Evolutionary conservation across 805 yeast species (phyloP).

Genomic region (Nakazawaea holstii): DNA sequence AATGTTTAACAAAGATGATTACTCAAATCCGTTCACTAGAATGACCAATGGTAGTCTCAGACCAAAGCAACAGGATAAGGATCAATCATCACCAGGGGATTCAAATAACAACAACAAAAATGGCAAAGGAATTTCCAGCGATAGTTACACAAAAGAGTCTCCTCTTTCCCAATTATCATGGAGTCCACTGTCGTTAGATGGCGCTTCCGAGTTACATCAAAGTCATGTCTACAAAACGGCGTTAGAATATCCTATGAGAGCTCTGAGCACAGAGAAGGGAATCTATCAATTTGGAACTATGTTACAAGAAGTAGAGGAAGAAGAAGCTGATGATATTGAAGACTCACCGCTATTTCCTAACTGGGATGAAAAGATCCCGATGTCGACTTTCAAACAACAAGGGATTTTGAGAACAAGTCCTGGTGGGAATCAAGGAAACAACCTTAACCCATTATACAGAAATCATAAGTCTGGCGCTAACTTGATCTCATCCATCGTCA

Average conservation of each 20-base stretch:
- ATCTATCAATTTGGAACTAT: background rate
- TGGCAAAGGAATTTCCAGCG: background rate
- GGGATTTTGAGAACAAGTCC: background rate
- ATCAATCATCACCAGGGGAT: too few relatives aligned
- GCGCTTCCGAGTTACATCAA: background rate
- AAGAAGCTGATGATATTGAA: background rate
- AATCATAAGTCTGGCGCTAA: background rate
- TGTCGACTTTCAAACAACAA: background rate
- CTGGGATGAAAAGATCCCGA: background rate
- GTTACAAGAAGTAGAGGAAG: background rate
- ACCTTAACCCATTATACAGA: background rate
- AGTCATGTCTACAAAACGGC: background rate
- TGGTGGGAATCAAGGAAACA: background rate
- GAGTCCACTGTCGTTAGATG: background rate
- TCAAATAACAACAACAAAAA: too few relatives aligned
- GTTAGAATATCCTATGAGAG: background rate
- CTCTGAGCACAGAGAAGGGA: too few relatives aligned
- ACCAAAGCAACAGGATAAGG: too few relatives aligned
- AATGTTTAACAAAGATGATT: background rate
- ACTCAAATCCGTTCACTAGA: too few relatives aligned
- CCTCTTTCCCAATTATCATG: background rate
- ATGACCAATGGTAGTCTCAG: too few relatives aligned
- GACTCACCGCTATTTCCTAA: conserved; percentile 7
- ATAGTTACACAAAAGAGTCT: background rate
- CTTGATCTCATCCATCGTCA: background rate